A percentile compares a stretch with the other conserved stretches of the same genome.
phyloP scores from a whole-genome alignment of 371 early-diverging fungal genomes.

The Rhizopus sp. region DNA sequence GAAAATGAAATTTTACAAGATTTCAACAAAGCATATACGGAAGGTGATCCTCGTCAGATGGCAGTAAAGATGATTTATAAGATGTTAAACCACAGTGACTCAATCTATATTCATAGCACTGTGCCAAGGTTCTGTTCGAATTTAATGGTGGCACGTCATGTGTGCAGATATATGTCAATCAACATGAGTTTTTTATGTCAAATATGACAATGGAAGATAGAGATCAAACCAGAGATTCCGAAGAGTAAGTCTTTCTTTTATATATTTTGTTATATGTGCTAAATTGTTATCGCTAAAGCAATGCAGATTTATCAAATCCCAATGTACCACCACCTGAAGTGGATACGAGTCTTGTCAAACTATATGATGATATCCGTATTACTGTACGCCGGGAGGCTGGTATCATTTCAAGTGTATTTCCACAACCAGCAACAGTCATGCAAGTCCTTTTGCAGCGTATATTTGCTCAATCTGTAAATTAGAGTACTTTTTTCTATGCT shows the following conservation, averaged over 20 bases:
- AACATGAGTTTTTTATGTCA: slow-evolving; percentile 93
- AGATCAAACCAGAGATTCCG: slow-evolving; percentile 41
- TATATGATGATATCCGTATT: slow-evolving; percentile 82
- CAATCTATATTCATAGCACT: slow-evolving; percentile 54
- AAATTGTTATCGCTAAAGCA: slow-evolving; percentile 18
- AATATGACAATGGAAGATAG: slow-evolving; percentile 71
- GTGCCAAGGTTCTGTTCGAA: slow-evolving; percentile 83
- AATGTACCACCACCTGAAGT: slow-evolving; percentile 65
- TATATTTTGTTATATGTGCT: neutral
- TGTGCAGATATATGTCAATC: slow-evolving; percentile 93
- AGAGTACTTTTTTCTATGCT: too few species aligned
- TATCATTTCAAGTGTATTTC: slow-evolving; percentile 89
- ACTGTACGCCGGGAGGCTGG: slow-evolving; percentile 87
- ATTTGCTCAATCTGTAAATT: slow-evolving; percentile 90
- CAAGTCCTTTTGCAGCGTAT: slow-evolving; percentile 92
- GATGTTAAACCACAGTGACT: neutral
- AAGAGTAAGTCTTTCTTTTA: slow-evolving; percentile 38
- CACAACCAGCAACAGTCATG: slow-evolving; percentile 89
- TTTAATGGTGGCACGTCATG: slow-evolving; percentile 96
- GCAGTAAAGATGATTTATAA: slow-evolving; percentile 46
- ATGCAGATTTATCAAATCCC: slow-evolving; percentile 44
- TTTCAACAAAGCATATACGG: slow-evolving; percentile 85
- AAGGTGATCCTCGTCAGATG: slow-evolving; percentile 66
- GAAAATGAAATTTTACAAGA: slow-evolving; percentile 86
- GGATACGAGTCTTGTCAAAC: slow-evolving; percentile 74